These are phyloP conservation scores for Phycomyces blakesleeanus DNA, from an alignment of 192 early-diverging fungal species.

Conservation along the genomic window DNA sequence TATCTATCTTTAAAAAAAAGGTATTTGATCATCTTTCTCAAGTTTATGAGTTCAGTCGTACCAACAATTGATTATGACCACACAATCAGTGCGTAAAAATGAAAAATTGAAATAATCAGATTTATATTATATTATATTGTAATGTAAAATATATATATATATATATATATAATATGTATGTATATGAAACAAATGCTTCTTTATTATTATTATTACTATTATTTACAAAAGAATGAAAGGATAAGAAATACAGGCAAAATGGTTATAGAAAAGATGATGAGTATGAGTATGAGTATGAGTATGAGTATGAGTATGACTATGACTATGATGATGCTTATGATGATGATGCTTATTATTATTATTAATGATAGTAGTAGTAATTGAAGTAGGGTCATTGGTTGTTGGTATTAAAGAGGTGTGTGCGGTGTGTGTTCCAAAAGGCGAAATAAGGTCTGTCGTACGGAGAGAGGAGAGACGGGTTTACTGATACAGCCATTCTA, in stretches of 20 bases:
- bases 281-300: neutral
- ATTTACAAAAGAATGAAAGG: neutral
- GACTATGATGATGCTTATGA: no score
- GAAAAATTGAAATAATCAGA: no score
- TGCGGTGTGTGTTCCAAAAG: no score
- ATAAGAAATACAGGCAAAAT: neutral
- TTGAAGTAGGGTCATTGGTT: constrained; percentile 1
- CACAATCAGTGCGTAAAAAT: constrained; percentile 72
- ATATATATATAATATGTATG: neutral
- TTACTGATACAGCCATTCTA: constrained; percentile 5
- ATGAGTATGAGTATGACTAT: no score
- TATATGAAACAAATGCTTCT: neutral
- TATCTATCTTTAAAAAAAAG: no score
- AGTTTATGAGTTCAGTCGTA: constrained; percentile 95
- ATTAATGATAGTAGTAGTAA: no score
- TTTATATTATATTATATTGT: no score
- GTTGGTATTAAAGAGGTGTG: constrained; percentile 2
- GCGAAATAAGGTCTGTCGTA: neutral
- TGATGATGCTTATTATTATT: no score
- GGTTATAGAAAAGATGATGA: no score
- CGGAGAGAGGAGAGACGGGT: neutral
- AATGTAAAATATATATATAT: no score
- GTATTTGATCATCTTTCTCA: constrained; percentile 93
- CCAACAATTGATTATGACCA: constrained; percentile 99
- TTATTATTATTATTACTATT: no score